Evolutionary conservation across 305 asterid species (phyloP), one percentile per base, ranked within the genome.

Genomic region (Solanum hybrid): DNA sequence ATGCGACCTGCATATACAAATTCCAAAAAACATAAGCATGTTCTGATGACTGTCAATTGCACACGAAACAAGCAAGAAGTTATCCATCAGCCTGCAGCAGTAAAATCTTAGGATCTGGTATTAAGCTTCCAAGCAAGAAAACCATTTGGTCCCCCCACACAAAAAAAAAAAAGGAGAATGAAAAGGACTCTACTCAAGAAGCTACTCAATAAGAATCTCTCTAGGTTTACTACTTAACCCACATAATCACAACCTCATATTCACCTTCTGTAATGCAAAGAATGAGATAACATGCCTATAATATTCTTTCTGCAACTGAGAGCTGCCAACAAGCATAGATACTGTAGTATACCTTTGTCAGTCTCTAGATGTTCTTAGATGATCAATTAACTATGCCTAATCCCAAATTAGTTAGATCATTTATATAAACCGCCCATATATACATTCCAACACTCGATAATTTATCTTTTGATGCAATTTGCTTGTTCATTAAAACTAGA

Each of bases 1-100:
- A 95, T 73, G 98, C 89, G 87, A 96, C 96, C 99, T 97, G 93
- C 85, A 83, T 31, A 24, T 31, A 88, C 76, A 77, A 88, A 77
- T 87, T 10, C 64, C 80, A 26, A 71, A 26, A 73, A 28, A 88
- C 33, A 39, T 31, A 29, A 57, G 51, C 75, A 39, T 28, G 5
- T 18, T 29, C 74, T 39, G 20, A 33, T 10, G 6, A 24, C 75
- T 6, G 22, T 74, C 18, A 87, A 37, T 26, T 75, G 74, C 85
- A 28, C 64, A 42, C 4, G 7, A 28, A 42, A 82, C 37, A 82
- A 82, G 87, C 5, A 16, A 46, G 87, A 42, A 28, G 87, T 28
- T 82, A 82, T 42, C 39, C 39, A 82, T 18, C 71, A 82, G 87
- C 37, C 18, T 14, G 9, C 16, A 42, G 39, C 87, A 82, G 37